Evolutionary conservation across 805 yeast genomes (phyloP).

Genomic region (Cyberlindnera lachancei): DNA sequence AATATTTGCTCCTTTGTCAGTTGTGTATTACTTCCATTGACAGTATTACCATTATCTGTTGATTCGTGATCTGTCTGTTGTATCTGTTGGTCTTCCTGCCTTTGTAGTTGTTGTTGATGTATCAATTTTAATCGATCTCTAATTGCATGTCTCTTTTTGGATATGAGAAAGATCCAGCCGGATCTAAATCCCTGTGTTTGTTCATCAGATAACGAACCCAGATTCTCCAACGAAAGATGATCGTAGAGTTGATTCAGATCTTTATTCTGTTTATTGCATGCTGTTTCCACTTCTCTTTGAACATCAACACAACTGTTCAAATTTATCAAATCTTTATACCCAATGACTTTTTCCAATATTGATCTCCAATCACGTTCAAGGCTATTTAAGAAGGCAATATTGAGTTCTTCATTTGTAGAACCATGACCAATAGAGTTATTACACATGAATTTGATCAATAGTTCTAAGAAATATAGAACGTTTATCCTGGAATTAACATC

Average conservation of each 20-base stretch:
- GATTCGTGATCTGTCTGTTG: no score
- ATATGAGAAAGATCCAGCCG: constrained; percentile 18
- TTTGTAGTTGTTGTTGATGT: no score
- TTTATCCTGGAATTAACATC: constrained; percentile 60
- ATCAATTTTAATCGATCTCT: constrained; percentile 8
- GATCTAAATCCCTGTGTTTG: constrained; percentile 14
- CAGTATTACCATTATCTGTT: background rate
- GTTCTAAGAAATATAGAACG: constrained; percentile 62
- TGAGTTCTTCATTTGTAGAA: background rate
- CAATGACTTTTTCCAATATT: constrained; percentile 30
- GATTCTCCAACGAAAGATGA: constrained; percentile 2
- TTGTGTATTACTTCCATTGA: constrained; percentile 41
- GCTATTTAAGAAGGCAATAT: constrained; percentile 19
- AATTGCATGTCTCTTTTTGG: constrained; percentile 12
- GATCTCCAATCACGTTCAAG: constrained; percentile 27
- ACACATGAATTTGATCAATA: constrained; percentile 34
- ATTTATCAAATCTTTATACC: constrained; percentile 20
- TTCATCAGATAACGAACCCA: constrained; percentile 2
- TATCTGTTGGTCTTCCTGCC: no score
- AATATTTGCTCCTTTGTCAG: constrained; percentile 47
- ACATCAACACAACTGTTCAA: constrained; percentile 16
- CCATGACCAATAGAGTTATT: no score
- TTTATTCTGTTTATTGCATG: constrained; percentile 8
- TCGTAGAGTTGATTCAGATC: constrained; percentile 2
- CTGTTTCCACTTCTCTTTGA: constrained; percentile 11